Evolutionary conservation across 495 filamentous ascomycete species (phyloP).

Genomic region (Neurospora africana): DNA sequence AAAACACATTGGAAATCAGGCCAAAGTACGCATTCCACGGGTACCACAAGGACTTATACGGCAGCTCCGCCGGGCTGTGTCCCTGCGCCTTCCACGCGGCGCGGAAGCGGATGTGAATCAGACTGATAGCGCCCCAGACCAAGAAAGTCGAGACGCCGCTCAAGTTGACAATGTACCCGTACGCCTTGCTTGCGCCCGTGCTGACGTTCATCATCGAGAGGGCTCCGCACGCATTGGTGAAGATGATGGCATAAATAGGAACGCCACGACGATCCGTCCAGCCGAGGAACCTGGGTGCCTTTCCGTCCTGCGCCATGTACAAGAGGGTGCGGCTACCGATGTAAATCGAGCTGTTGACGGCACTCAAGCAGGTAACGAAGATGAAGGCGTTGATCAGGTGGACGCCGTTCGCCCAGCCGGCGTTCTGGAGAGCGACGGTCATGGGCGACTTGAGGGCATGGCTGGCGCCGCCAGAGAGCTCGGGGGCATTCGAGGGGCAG

Average conservation of each 20-base stretch:
- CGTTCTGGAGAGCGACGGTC: constrained; percentile 50
- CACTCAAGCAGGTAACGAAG: constrained; percentile 57
- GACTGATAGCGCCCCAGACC: constrained; percentile 54
- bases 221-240: constrained; percentile 54
- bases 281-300: constrained; percentile 56
- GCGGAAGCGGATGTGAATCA: constrained; percentile 61
- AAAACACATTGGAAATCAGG: constrained; percentile 48
- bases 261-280: constrained; percentile 54
- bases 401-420: constrained; percentile 42
- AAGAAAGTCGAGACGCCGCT: constrained; percentile 52
- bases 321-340: constrained; percentile 55
- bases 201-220: constrained; percentile 57
- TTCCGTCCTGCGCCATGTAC: constrained; percentile 54
- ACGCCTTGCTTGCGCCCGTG: constrained; percentile 47
- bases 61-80: constrained; percentile 39
- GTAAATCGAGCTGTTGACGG: constrained; percentile 60
- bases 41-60: constrained; percentile 49
- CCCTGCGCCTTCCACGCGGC: constrained; percentile 46
- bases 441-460: constrained; percentile 45
- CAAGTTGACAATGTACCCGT: constrained; percentile 39
- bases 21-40: constrained; percentile 55
- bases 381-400: constrained; percentile 66
- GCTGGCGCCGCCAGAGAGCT: constrained; percentile 37
- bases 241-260: constrained; percentile 50
- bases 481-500: constrained; percentile 37